phyloP scores from a whole-genome alignment of 2,329 filamentous ascomycete genomes.

The Calonectria montana region DNA sequence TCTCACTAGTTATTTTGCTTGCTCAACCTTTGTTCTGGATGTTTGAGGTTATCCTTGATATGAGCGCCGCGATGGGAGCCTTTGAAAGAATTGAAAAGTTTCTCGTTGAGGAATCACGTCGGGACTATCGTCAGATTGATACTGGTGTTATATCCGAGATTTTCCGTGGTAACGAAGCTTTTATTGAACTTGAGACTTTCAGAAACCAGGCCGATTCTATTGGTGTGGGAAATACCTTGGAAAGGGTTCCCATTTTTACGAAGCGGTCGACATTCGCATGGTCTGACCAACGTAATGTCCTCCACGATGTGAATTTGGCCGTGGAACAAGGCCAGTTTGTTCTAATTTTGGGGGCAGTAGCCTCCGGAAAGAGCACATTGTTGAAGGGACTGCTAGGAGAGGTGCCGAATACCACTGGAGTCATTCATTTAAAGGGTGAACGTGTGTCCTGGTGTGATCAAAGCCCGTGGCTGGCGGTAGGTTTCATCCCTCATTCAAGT shows the following conservation, averaged over 20 bases:
- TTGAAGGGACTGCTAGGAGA: constrained; percentile 54
- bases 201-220: background rate
- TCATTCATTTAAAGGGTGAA: constrained; percentile 22
- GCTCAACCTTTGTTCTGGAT: constrained; percentile 52
- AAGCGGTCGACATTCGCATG: constrained; percentile 49
- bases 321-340: constrained; percentile 48
- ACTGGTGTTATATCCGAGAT: background rate
- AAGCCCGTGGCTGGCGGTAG: constrained; percentile 48
- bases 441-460: constrained; percentile 48
- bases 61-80: constrained; percentile 53
- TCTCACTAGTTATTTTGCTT: constrained; percentile 55
- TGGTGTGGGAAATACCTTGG: too few relatives aligned
- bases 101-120: constrained; percentile 40
- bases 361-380: constrained; percentile 57
- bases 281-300: constrained; percentile 41
- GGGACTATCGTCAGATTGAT: constrained; percentile 37
- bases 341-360: constrained; percentile 56
- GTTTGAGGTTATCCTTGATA: constrained; percentile 50
- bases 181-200: constrained; percentile 19
- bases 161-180: background rate
- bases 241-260: constrained; percentile 20
- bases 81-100: constrained; percentile 55
- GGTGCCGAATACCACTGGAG: constrained; percentile 35
- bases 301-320: constrained; percentile 48
- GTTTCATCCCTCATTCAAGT: background rate